Evolutionary conservation across 2,329 filamentous ascomycete genomes (phyloP).

Genomic region (Hymenoscyphus repandus): DNA sequence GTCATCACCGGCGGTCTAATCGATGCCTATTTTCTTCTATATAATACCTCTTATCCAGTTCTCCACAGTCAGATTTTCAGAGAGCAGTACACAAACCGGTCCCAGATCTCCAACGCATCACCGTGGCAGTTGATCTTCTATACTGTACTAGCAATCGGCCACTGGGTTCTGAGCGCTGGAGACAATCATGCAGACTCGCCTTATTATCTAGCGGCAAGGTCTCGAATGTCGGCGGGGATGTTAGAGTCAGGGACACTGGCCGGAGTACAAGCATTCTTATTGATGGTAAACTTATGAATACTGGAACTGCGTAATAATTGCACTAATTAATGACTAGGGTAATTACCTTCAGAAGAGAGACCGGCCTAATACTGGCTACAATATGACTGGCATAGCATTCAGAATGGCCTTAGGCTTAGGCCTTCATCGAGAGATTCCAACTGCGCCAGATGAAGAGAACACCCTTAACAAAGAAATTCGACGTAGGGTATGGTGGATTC

Average conservation of each 20-base stretch:
- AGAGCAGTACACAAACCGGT: no score
- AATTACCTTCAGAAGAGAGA: conserved; percentile 47
- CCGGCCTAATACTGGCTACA: conserved; percentile 47
- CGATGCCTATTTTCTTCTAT: no score
- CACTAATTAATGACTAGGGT: conserved; percentile 1
- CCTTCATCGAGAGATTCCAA: conserved; percentile 40
- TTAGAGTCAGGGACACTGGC: conserved; percentile 14
- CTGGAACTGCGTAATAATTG: no score
- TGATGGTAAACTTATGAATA: conserved; percentile 8
- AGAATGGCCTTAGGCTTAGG: conserved; percentile 46
- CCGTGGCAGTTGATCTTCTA: conserved; percentile 34
- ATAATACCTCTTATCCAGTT: no score
- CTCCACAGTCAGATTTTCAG: no score
- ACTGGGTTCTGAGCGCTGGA: conserved; percentile 25
- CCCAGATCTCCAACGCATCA: no score
- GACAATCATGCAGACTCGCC: conserved; percentile 15
- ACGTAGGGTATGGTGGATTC: conserved; percentile 38
- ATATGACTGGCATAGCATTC: conserved; percentile 45
- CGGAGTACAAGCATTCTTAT: conserved; percentile 15
- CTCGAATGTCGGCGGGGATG: conserved; percentile 12
- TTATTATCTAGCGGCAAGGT: conserved; percentile 15
- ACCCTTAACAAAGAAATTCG: conserved; percentile 35
- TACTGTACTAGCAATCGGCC: conserved; percentile 36
- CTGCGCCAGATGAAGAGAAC: conserved; percentile 32
- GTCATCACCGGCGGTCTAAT: conserved; percentile 23